Percentiles rank a stretch among this genome's conserved stretches.
phyloP scores from a whole-genome alignment of 345 rosid genomes.

The Cardamine resedifolia region DNA sequence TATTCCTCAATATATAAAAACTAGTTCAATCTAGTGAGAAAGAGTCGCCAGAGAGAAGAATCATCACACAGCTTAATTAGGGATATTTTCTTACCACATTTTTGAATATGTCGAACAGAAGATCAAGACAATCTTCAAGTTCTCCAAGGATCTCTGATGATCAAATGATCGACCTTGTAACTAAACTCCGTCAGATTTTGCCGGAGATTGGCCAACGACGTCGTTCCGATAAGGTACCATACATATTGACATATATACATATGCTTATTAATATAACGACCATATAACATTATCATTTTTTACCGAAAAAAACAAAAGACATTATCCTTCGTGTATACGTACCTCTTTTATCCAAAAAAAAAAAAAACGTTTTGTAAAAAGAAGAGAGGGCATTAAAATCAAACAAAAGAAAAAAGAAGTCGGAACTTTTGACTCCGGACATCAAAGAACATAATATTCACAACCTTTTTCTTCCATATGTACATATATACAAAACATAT shows the following conservation, averaged over 20 bases:
- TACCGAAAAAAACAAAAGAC: not conserved
- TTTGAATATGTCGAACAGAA: conserved; percentile 70
- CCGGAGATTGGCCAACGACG: conserved; percentile 82
- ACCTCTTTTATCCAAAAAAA: not conserved
- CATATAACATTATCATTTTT: not conserved
- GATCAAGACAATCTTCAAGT: conserved; percentile 67
- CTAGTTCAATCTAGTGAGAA: not conserved
- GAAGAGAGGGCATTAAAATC: conserved; percentile 16
- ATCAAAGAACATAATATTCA: conserved; percentile 27
- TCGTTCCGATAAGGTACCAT: conserved; percentile 79
- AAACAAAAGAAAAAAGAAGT: conserved; percentile 22
- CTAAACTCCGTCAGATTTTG: conserved; percentile 79
- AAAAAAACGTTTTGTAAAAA: not conserved
- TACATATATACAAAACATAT: not conserved
- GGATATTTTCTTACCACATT: conserved; percentile 16
- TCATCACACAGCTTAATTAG: not conserved
- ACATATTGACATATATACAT: not conserved
- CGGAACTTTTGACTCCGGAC: conserved; percentile 39
- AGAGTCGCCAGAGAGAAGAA: not conserved
- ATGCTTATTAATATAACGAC: not conserved
- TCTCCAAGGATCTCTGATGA: conserved; percentile 80
- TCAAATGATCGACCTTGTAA: conserved; percentile 81
- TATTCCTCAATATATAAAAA: not conserved
- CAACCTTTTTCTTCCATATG: not conserved
- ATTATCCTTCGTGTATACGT: not conserved